Evolutionary conservation across 768 basidiomycete species (phyloP).

Genomic region (Candolleomyces aberdarensis): DNA sequence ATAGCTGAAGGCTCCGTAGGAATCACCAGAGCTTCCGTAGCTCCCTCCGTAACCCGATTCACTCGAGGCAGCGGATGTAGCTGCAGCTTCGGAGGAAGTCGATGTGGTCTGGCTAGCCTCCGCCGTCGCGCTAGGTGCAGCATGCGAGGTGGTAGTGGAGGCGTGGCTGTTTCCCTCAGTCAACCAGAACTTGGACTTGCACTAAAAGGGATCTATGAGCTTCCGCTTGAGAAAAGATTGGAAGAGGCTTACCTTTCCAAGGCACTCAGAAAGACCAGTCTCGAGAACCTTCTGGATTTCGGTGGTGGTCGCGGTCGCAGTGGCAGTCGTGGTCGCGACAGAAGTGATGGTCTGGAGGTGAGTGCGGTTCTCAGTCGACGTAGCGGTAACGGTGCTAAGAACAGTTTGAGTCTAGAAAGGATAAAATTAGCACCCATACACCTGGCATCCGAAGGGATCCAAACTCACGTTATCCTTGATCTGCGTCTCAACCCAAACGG

Average conservation of each 20-base stretch:
- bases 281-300: constrained; percentile 36
- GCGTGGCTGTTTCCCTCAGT: constrained; percentile 27
- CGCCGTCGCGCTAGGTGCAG: background rate
- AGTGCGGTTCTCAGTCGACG: constrained; percentile 47
- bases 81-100: background rate
- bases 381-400: constrained; percentile 53
- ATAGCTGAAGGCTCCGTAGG: background rate
- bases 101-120: background rate
- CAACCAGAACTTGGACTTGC: constrained; percentile 57
- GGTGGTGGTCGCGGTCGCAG: constrained; percentile 39
- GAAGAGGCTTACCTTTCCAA: constrained; percentile 38
- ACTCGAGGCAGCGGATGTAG: background rate
- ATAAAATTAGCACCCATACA: constrained; percentile 2
- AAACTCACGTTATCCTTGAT: constrained; percentile 53
- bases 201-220: constrained; percentile 31
- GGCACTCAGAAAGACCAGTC: constrained; percentile 53
- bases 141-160: background rate
- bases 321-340: constrained; percentile 45
- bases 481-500: constrained; percentile 52
- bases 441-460: constrained; percentile 1
- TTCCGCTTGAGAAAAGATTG: background rate
- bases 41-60: background rate
- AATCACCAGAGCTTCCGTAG: background rate
- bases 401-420: constrained; percentile 52
- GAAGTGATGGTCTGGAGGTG: constrained; percentile 49